Percentiles rank a stretch among this genome's conserved stretches.
These are phyloP conservation scores for Magnolia kwangsiensis DNA, from an alignment of 164 flowering plant genomes.

Conservation along the genomic window DNA sequence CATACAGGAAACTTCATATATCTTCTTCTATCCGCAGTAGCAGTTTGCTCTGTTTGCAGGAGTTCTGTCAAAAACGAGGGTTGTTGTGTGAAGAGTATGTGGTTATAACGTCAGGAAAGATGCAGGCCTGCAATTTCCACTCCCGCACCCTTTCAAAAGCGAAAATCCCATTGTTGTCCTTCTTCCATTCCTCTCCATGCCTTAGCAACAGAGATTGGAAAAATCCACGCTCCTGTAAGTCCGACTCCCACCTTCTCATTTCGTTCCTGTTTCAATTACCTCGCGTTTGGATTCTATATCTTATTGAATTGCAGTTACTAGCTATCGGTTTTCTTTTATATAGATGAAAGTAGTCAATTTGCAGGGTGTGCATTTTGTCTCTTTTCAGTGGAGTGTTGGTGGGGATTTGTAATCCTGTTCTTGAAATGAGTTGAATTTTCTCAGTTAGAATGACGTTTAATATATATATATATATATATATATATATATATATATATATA, in stretches of 20 bases:
- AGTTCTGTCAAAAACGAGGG: background rate
- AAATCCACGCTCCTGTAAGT: conserved; percentile 5
- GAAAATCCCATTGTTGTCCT: conserved; percentile 32
- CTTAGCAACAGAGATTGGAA: background rate
- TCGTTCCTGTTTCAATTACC: background rate
- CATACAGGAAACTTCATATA: background rate
- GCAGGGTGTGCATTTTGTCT: background rate
- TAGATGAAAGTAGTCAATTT: background rate
- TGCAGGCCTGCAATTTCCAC: conserved; percentile 36
- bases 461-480: too few relatives aligned
- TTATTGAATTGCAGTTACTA: background rate
- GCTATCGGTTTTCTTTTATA: background rate
- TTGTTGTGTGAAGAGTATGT: background rate
- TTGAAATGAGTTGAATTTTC: background rate
- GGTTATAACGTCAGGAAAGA: conserved; percentile 5
- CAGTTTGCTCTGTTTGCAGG: background rate
- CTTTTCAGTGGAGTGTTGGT: too few relatives aligned
- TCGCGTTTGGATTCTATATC: background rate
- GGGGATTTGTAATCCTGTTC: background rate
- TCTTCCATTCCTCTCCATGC: conserved; percentile 31
- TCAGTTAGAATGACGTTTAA: too few relatives aligned
- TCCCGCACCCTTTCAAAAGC: conserved; percentile 28
- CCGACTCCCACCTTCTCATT: background rate
- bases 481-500: too few relatives aligned
- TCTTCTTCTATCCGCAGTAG: background rate